phyloP scores from a whole-genome alignment of 371 early-diverging fungal genomes.

The Entomophthora muscae region DNA sequence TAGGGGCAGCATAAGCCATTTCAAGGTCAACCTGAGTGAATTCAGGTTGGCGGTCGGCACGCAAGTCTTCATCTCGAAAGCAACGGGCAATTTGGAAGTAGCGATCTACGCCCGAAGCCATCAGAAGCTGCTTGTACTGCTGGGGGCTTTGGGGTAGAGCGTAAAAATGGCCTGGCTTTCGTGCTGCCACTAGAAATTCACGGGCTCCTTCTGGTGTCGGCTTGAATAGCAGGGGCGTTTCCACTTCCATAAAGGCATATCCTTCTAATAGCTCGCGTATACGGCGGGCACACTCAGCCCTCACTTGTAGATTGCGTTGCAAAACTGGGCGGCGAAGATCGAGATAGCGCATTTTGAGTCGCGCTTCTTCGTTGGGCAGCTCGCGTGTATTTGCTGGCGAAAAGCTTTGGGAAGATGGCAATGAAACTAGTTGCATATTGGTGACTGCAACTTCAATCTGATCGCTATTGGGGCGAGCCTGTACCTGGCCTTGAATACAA shows the following conservation, averaged over 20 bases:
- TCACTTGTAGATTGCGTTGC: slow-evolving; percentile 49
- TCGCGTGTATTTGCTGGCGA: too few species aligned
- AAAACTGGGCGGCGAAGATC: slow-evolving; percentile 63
- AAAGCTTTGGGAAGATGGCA: too few species aligned
- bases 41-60: slow-evolving; percentile 85
- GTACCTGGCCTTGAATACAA: slow-evolving; percentile 37
- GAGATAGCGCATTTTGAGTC: slow-evolving; percentile 58
- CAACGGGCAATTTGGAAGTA: slow-evolving; percentile 90
- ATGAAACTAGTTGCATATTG: not conserved
- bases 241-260: slow-evolving; percentile 62
- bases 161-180: slow-evolving; percentile 53
- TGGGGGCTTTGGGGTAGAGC: slow-evolving; percentile 87
- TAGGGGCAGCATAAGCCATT: slow-evolving; percentile 57
- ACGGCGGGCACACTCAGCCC: slow-evolving; percentile 19
- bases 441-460: not conserved
- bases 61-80: slow-evolving; percentile 77
- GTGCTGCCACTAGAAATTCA: slow-evolving; percentile 84
- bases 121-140: slow-evolving; percentile 81
- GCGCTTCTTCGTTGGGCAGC: slow-evolving; percentile 63
- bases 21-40: slow-evolving; percentile 90
- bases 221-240: slow-evolving; percentile 79
- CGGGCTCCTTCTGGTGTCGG: slow-evolving; percentile 90
- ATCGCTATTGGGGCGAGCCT: slow-evolving; percentile 30
- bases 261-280: slow-evolving; percentile 10
- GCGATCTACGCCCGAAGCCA: slow-evolving; percentile 76